Conservation (phyloP, 371 early-diverging fungal species). For the Rhizopus stolonifer region DNA sequence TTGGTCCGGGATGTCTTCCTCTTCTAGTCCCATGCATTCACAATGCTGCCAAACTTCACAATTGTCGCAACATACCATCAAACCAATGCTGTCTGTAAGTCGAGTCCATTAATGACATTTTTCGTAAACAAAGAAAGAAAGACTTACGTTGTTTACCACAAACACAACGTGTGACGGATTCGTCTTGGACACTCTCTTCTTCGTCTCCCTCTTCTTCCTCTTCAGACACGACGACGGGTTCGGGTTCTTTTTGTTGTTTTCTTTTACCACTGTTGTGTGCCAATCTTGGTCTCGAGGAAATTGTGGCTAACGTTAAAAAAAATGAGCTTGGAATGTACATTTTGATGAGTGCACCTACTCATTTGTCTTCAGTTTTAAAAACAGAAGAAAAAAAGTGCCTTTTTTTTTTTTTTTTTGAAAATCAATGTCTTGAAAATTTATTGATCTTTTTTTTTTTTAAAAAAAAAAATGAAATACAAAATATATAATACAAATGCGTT, state of each 20-base stretch:
- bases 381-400: too few species aligned
- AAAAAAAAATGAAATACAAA: neutral
- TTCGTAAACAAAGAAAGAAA: neutral
- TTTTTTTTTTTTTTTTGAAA: too few species aligned
- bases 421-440: too few species aligned
- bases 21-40: constrained; percentile 74
- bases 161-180: constrained; percentile 75
- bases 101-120: neutral
- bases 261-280: constrained; percentile 2
- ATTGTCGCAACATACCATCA: constrained; percentile 86
- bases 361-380: too few species aligned
- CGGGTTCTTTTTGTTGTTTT: constrained; percentile 21
- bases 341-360: too few species aligned
- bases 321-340: too few species aligned
- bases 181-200: constrained; percentile 49
- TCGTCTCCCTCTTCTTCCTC: constrained; percentile 15
- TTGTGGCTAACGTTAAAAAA: neutral
- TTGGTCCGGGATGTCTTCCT: constrained; percentile 71
- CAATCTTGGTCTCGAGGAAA: neutral
- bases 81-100: constrained; percentile 52
- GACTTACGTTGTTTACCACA: constrained; percentile 73
- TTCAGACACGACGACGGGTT: constrained; percentile 20
- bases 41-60: constrained; percentile 93
- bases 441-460: too few species aligned
- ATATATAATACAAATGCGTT: neutral